Evolutionary conservation across 2,329 filamentous ascomycete genomes (phyloP), one percentile per base, ranked within the genome.

Genomic region (Epicoccum sorghinum): DNA sequence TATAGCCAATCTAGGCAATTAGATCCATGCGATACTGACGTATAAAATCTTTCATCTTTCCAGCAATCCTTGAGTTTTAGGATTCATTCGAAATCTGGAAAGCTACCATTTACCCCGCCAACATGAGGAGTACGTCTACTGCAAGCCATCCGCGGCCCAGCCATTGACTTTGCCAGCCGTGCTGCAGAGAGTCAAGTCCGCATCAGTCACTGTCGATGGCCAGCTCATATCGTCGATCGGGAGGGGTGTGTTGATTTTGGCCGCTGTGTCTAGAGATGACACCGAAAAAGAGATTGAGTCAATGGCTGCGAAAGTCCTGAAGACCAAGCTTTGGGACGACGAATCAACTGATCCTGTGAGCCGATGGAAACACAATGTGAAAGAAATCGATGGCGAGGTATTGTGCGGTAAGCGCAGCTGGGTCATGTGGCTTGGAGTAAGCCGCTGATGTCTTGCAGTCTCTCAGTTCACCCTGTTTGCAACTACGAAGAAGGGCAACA

Each of bases 401-500:
- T 85, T 99, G n/a, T 98, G 93, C 74, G 93, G 92, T 96, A 82
- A 58, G 83, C 30, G 14, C 13, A 23, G 5, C n/a, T 8, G 14
- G 7, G 8, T 22, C 23, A 7, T 4, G 24, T 8, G 1, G n/a
- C 4, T 4, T 7, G 25, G 29, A 23, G 22, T 13, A 25, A 14
- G 8, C n/a, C 7, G 30, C 46, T 54, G 35, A 54, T 32, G 13
- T 30, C 4, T 7, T 41, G 13, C 70, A 96, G 93, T 99, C 40
- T 98, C 95, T 12, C 95, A 99, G 77, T 99, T 99, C 72, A 99
- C 95, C 2, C 84, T 99, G 8, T 83, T 96, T 44, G 96, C 92
- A 41, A 89, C 88, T 40, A 93, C 93, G n/a, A 96, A 93, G 71
- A 98, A 98, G 76, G 93, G 93, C 59, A 93, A 87, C 71, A 98